Evolutionary conservation across 208 protist genomes (phyloP).

Genomic region (Lotmaria passim): DNA sequence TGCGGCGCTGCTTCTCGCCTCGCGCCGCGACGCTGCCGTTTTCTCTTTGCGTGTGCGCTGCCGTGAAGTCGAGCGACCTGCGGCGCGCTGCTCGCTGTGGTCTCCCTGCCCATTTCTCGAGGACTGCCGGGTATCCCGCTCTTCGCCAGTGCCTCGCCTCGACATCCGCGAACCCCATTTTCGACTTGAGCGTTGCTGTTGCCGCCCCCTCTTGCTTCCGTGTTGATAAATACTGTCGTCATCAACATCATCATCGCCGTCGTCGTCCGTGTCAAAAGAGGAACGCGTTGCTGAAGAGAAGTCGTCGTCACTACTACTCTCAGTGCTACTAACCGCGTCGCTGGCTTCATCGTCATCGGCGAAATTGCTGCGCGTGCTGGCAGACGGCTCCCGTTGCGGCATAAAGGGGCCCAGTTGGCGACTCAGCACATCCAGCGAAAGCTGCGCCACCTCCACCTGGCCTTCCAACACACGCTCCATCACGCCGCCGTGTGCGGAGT

Average conservation of each 20-base stretch:
- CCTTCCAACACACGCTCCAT: slow-evolving; percentile 30
- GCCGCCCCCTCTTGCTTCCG: neutral
- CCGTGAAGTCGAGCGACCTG: neutral
- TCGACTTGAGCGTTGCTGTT: neutral
- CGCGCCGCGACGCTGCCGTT: neutral
- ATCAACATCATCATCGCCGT: neutral
- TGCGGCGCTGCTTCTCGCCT: neutral
- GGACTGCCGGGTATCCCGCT: slow-evolving; percentile 2
- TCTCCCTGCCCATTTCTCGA: neutral
- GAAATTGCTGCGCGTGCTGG: neutral
- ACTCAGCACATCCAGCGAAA: slow-evolving; percentile 32
- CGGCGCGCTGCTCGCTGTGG: neutral
- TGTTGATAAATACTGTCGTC: neutral
- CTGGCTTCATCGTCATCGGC: neutral
- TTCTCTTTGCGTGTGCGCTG: neutral
- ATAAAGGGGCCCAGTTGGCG: slow-evolving; percentile 24
- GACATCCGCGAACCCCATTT: neutral
- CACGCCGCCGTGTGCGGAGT: neutral
- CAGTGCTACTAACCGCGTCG: neutral
- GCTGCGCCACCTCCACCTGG: slow-evolving; percentile 34
- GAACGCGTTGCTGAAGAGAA: too few species aligned
- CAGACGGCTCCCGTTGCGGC: slow-evolving; percentile 6
- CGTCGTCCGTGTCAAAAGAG: neutral
- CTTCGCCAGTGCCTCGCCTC: neutral
- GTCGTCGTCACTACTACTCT: neutral